phyloP scores from a whole-genome alignment of 2,329 filamentous ascomycete genomes.

The Alternaria longipes region DNA sequence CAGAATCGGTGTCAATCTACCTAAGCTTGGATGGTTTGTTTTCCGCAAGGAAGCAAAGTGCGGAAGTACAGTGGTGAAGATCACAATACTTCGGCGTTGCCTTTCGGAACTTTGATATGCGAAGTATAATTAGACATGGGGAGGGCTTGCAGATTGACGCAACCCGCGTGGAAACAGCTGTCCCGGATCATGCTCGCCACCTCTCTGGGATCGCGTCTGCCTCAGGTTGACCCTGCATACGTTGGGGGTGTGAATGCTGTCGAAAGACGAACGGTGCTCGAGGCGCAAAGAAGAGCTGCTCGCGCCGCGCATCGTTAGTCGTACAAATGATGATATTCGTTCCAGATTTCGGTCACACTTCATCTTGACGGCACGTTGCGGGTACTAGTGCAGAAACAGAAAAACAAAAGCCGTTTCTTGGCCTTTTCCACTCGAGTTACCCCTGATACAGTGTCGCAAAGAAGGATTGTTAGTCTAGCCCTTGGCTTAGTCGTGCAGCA shows the following conservation, averaged over 20 bases:
- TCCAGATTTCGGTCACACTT: conserved; percentile 8
- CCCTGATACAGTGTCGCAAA: not conserved
- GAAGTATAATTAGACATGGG: conserved; percentile 13
- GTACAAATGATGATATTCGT: not conserved
- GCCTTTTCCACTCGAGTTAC: not conserved
- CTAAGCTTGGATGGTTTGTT: not conserved
- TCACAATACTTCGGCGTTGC: not conserved
- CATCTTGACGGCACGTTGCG: not conserved
- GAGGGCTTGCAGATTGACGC: conserved; percentile 3
- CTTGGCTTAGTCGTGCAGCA: conserved; percentile 15
- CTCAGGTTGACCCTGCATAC: conserved; percentile 14
- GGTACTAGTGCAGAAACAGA: conserved; percentile 4
- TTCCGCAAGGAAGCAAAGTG: not conserved
- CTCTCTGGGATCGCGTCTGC: conserved; percentile 5
- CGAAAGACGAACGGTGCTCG: not conserved
- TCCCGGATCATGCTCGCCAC: conserved; percentile 6
- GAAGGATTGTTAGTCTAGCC: not conserved
- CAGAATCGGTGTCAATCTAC: not conserved
- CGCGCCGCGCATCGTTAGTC: not conserved
- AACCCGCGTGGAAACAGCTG: not conserved
- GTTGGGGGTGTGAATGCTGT: not conserved
- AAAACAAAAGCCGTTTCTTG: conserved; percentile 1
- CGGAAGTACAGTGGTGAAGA: not conserved
- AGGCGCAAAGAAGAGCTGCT: not conserved
- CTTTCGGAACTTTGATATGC: conserved; percentile 3